Base-by-base conservation (phyloP, 768 basidiomycete genomes). In the Psilocybe sp. region DNA sequence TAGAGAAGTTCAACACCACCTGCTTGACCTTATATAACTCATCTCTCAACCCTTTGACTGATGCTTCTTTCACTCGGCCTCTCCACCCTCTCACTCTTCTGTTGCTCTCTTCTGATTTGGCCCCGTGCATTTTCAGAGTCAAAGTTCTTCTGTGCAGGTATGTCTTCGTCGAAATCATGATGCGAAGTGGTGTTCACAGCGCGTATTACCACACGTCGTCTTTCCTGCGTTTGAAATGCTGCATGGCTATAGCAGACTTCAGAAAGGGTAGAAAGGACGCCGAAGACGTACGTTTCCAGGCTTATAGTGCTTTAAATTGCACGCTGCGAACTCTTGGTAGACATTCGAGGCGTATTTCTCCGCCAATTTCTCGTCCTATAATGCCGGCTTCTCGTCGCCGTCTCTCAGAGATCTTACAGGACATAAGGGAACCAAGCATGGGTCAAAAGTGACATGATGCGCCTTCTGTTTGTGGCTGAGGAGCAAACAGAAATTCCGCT, bases 221-320 rank as follows among this genome's bases (percentile, higher is more conserved):
- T 97, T 90, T 2, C 94, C 96, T 2, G 84, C 80, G 18, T 1
- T 14, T 34, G 16, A 38, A 36, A 16, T 32, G n/a, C n/a, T n/a
- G n/a, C n/a, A n/a, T n/a, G n/a, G n/a, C n/a, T n/a, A n/a, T n/a
- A n/a, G n/a, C n/a, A n/a, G n/a, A n/a, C n/a, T n/a, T n/a, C n/a
- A n/a, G n/a, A n/a, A n/a, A n/a, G 18, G 35, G 14, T n/a, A n/a
- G n/a, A n/a, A n/a, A n/a, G n/a, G n/a, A n/a, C 11, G 35, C 19
- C 46, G 14, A 40, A 28, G 18, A 64, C 85, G 55, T 53, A 95
- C 92, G 52, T 89, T 87, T 13, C 92, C 90, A 0, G 88, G 84
- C 71, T 93, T 97, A 76, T 91, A 97, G 63, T 98, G 96, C 71
- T 98, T 98, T 51, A 98, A 72, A 68, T 98, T 92, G 62, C 91